A percentile compares a stretch with the other conserved stretches of the same genome.
phyloP scores from a whole-genome alignment of 2,329 filamentous ascomycete species.

The Apiospora malaysiana region DNA sequence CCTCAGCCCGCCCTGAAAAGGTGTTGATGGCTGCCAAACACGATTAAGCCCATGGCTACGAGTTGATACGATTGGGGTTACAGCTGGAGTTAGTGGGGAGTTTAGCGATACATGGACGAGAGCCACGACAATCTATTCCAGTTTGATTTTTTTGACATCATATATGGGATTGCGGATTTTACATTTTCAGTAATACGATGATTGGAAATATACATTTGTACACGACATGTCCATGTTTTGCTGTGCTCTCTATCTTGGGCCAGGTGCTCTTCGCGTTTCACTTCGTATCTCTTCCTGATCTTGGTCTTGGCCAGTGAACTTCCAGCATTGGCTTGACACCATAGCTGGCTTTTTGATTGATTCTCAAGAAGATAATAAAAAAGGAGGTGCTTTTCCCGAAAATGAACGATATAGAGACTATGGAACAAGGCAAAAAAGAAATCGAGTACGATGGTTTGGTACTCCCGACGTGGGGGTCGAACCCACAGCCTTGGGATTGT shows the following conservation, averaged over 20 bases:
- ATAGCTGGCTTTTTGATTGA: no score
- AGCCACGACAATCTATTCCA: neutral
- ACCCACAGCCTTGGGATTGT: no score
- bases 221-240: neutral
- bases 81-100: neutral
- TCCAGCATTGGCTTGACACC: no score
- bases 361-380: no score
- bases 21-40: neutral
- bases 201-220: neutral
- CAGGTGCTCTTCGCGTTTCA: no score
- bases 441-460: no score
- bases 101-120: neutral
- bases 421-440: no score
- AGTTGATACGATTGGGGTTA: neutral
- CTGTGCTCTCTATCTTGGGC: neutral
- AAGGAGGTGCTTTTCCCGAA: no score
- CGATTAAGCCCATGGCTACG: neutral
- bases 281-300: no score
- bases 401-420: no score
- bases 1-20: neutral
- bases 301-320: no score
- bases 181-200: neutral
- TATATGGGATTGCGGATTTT: neutral
- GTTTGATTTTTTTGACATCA: neutral
- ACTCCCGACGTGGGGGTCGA: no score